Evolutionary conservation across 345 rosid genomes (phyloP), one percentile per base, ranked within the genome.

Genomic region (Populus simonii): DNA sequence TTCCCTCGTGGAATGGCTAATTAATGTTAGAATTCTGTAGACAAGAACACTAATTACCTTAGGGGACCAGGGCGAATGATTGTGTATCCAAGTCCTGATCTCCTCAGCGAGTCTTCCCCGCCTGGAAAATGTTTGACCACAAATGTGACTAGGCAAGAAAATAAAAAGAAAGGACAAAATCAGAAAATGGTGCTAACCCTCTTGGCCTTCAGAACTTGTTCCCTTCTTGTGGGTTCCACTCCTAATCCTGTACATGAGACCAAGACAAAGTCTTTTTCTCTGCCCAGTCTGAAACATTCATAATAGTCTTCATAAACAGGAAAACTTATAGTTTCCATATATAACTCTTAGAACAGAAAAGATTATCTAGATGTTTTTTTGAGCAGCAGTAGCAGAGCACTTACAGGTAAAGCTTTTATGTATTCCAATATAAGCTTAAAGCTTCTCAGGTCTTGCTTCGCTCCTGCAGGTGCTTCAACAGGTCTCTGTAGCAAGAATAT

Each of bases 1-100:
- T 25, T 25, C 27, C 27, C 27, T 25, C 27, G 27, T 25, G 27
- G 27, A 25, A 25, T 33, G 72, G 25, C 41, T 12, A 49, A 49
- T 49, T 6, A 49, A 49, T 49, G 55, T 17, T 49, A 49, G 55
- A 49, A 49, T 49, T 49, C 8, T 49, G 55, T 1, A 49, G 22
- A 49, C 55, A 49, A 49, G 55, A 49, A 49, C 55, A 49, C 22
- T 49, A 49, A 49, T 49, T 83, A 93, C 98, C 97, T 85, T 68
- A 95, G 80, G 79, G 96, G 98, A 80, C 99, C 98, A 4, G 98
- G 98, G 75, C 96, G 96, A 83, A 95, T 87, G 69, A 93, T 92
- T 49, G 98, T 95, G 87, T 93, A 95, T 68, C 98, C 97, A 65
- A 95, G 97, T 27, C 99, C 99, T 27, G 99, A 96, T 85, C 92